Evolutionary conservation across 1,284 basidiomycete genomes (phyloP), one percentile per base, ranked within the genome.

Genomic region (Phaffia rhodozyma): DNA sequence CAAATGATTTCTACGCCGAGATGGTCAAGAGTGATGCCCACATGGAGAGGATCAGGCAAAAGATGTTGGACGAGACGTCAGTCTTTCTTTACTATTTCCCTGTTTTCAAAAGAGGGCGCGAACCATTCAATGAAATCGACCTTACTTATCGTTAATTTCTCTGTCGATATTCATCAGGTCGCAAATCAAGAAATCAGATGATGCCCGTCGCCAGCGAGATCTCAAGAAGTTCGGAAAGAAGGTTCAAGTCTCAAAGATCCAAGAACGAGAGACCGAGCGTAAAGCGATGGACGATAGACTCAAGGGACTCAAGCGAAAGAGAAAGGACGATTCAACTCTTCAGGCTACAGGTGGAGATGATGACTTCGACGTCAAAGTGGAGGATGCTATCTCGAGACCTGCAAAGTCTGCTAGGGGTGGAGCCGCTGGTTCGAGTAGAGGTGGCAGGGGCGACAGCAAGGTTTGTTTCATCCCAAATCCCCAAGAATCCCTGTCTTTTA

Each of bases 151-250:
- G 55, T 16, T 27, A 20, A 30, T 2, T 27, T 2, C 48, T 60
- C 48, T 60, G 25, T 16, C 25, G 51, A 20, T 32, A 13, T 55
- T 55, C 47, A 6, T 1, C 56, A 79, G 81, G 32, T 89, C 91
- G 3, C 81, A 83, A 2, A 92, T 97, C 72, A 93, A 97, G 76
- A 89, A 88, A 73, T 83, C 86, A 66, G 93, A 97, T 73, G 87
- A 91, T 63, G 93, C 91, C 72, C 84, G 89, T 71, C 86, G 86
- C 72, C 89, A 97, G 76, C 82, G 94, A 60, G 89, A 97, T 72
- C 86, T 91, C 67, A 97, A 97, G 80, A 97, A 97, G 81, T 96
- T 90, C 72, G 94, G 94, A 57, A 97, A 97, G 76, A 91, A 97
- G 76, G 91, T 97, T 27, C 90, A 93, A 76, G 78, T 86, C 61